Evolutionary conservation across 2,329 filamentous ascomycete genomes (phyloP), one percentile per base, ranked within the genome.

Genomic region (Pseudonectria buxi): DNA sequence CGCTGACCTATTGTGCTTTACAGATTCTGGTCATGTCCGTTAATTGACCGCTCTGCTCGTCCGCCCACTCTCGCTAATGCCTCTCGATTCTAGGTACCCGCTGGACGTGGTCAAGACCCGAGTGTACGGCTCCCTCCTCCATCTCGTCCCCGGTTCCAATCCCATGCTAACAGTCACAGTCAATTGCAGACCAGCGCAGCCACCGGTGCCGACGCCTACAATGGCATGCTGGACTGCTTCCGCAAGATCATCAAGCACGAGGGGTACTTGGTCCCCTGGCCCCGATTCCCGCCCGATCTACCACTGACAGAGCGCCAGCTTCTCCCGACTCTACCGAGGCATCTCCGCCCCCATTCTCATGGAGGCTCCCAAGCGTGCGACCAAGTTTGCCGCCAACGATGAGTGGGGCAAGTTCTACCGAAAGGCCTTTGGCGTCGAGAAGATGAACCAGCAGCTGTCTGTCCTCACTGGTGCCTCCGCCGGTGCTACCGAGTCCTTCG

Each of bases 371-470:
- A 95, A 95, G 78, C 80, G 88, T 68, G 90, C 90, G 28, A 96
- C 87, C 70, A 98, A 98, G 67, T 98, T 98, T 66, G 90, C 92
- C 30, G 92, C 92, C 67, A 98, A 98, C 67, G 92, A 98, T 62
- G 86, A 90, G 62, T 98, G 92, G 92, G 92, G 92, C 55, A 80
- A 88, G 65, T 76, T 95, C 66, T 98, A 94, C 72, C 85, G 88
- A 59, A 83, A 83, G 50, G 61, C 83, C 33, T 96, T 98, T 59
- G 87, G 86, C 48, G 73, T 83, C 37, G 64, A 78, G 37, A 86
- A 95, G 69, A 92, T 94, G 81, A 96, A 76, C 57, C 92, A 98
- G 68, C 77, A 79, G 2, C 78, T 98, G 40, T 94, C 92, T 15
- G 78, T 95, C 47, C 77, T 98, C 33, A 98, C 92, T 4, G 92